Evolutionary conservation across 352 stramenopile species (phyloP).

Genomic region (Phytophthora nicotianae): DNA sequence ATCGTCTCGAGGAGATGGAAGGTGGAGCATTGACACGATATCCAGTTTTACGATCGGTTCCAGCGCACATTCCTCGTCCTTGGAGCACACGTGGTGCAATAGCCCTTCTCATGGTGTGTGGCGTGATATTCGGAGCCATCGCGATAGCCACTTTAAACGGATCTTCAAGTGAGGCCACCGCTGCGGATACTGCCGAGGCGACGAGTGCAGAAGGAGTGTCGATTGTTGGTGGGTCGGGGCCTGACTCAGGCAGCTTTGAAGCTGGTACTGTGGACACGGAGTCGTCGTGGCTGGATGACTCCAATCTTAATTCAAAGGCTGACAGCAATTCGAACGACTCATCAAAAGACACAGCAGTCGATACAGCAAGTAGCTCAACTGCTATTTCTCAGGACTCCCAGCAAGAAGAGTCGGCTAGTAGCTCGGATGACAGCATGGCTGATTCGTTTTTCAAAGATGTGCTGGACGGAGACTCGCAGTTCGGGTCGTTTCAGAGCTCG

Average conservation of each 20-base stretch:
- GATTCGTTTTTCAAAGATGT: not conserved
- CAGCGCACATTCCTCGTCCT: constrained; percentile 20
- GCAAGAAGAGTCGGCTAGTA: not conserved
- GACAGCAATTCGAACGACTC: not conserved
- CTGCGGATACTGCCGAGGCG: constrained; percentile 7
- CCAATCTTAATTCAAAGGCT: not conserved
- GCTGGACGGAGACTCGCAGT: not conserved
- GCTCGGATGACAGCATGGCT: not conserved
- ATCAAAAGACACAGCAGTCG: not conserved
- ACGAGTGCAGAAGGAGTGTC: constrained; percentile 7
- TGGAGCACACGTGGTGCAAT: constrained; percentile 33
- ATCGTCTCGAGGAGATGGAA: constrained; percentile 36
- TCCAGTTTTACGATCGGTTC: constrained; percentile 29
- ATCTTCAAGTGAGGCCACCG: not conserved
- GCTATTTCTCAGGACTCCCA: not conserved
- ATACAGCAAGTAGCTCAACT: not conserved
- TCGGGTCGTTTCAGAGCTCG: not conserved
- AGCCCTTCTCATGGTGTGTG: constrained; percentile 28
- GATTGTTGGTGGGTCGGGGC: constrained; percentile 1
- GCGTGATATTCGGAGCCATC: constrained; percentile 34
- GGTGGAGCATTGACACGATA: constrained; percentile 14
- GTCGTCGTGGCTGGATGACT: not conserved
- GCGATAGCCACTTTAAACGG: constrained; percentile 13
- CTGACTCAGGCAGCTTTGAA: constrained; percentile 17
- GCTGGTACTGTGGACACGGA: constrained; percentile 2